Base-by-base conservation (phyloP, 148 eudicot genomes). In the Spergularia bocconei region DNA sequence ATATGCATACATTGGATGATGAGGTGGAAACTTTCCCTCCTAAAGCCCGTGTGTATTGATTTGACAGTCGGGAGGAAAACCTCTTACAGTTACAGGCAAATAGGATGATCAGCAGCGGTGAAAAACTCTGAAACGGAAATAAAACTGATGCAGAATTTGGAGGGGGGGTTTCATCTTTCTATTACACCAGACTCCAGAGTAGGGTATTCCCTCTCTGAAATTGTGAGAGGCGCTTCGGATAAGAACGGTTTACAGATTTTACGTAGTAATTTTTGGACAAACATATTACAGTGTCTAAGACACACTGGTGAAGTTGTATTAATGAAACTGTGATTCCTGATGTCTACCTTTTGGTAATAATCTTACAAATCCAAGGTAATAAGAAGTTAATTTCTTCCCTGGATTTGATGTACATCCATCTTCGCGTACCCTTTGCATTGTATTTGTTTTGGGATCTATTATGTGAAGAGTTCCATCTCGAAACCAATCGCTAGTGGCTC, bases 1-100 rank as follows among this genome's bases (percentile, higher is more conserved):
- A 93, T 85, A 74, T 91, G 96, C 84, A 93, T 83, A 93, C 98
- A 15, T 77, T 93, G 78, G 98, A 93, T 9, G 89, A 93, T 64
- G 98, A 93, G 74, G 51, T 93, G 11, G 98, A 91, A 81, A 19
- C 98, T 10, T 89, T 93, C 86, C 98, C 98, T 20, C 98, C 98
- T 25, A 89, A 89, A 79, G 98, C 98, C 56, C 90, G 98, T 79
- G 98, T 93, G 25, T 93, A 93, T 63, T 93, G 82, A 85, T 74
- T 9, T 9, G 41, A 65, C 41, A 11, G 50, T 67, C 19, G 58
- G n/a, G 14, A 13, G 51, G 66, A 13, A 44, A 55, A 10, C 66
- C 67, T 33, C 54, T 16, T 7, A 54, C 29, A 20, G 63, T 29
- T 29, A 29, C 36, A 29, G 36, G 47, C 52, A 19, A n/a, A 4